Conservation (phyloP, 2,329 filamentous ascomycete species). For the Hymenotorrendiella dingleyae region DNA sequence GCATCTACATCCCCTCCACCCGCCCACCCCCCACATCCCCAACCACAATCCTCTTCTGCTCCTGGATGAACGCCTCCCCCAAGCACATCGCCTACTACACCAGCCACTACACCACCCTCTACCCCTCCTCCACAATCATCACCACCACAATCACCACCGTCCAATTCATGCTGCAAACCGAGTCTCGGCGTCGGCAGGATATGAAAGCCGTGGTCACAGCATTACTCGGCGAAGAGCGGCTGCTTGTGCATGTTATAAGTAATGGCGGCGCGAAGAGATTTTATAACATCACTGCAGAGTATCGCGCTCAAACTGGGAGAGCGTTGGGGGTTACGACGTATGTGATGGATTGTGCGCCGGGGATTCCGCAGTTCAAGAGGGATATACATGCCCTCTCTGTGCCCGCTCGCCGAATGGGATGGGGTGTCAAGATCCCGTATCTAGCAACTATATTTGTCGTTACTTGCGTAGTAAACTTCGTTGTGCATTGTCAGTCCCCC, state of each 20-base stretch:
- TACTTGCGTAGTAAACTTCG: constrained; percentile 14
- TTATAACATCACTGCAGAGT: constrained; percentile 15
- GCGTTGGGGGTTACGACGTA: constrained; percentile 13
- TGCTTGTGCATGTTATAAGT: constrained; percentile 51
- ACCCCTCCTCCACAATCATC: constrained; percentile 44
- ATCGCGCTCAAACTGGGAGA: constrained; percentile 10
- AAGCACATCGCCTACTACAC: constrained; percentile 52
- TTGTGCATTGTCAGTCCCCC: constrained; percentile 15
- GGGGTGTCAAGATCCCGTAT: constrained; percentile 16
- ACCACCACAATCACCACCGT: constrained; percentile 44
- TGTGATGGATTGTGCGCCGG: constrained; percentile 22
- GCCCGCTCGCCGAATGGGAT: constrained; percentile 9
- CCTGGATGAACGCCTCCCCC: constrained; percentile 51
- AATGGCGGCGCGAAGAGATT: constrained; percentile 46
- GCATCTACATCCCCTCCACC: constrained; percentile 16
- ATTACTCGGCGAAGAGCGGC: constrained; percentile 26
- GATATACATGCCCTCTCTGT: constrained; percentile 21
- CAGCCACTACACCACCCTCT: constrained; percentile 45
- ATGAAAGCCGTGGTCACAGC: constrained; percentile 30
- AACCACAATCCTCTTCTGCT: constrained; percentile 44
- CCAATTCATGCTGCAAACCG: constrained; percentile 36
- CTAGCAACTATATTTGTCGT: constrained; percentile 5
- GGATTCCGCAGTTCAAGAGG: constrained; percentile 23
- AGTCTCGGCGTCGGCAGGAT: constrained; percentile 16
- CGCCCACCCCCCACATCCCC: constrained; percentile 10